phyloP scores from a whole-genome alignment of 2,329 filamentous ascomycete species.

The Iodosphaeria phyllophila region DNA sequence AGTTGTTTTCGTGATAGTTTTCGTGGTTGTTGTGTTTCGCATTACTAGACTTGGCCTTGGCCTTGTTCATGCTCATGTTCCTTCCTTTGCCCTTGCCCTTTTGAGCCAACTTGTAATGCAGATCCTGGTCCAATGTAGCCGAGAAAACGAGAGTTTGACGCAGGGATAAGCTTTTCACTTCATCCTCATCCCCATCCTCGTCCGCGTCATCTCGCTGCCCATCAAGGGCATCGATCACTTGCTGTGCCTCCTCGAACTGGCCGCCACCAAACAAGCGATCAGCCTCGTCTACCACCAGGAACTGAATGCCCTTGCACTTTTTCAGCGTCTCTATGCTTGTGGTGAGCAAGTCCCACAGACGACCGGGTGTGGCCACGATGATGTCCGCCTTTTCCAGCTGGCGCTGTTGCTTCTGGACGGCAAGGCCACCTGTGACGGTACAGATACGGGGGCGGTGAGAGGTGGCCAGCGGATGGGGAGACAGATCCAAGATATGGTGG shows the following conservation, averaged over 20 bases:
- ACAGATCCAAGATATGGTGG: conserved; percentile 63
- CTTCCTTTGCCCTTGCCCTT: conserved; percentile 52
- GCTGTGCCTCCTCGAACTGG: conserved; percentile 84
- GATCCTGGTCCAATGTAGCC: conserved; percentile 77
- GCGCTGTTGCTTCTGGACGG: conserved; percentile 86
- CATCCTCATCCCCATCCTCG: conserved; percentile 28
- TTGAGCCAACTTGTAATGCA: conserved; percentile 79
- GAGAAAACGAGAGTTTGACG: conserved; percentile 92
- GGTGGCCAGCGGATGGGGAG: conserved; percentile 35
- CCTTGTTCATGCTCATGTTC: too few species aligned
- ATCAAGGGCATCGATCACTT: conserved; percentile 71
- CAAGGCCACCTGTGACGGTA: conserved; percentile 79
- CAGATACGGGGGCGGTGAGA: conserved; percentile 63
- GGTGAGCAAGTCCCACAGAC: conserved; percentile 86
- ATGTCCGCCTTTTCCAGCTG: conserved; percentile 73
- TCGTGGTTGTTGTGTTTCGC: too few species aligned
- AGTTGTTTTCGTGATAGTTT: too few species aligned
- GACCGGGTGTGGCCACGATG: conserved; percentile 80
- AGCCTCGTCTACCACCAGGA: conserved; percentile 84
- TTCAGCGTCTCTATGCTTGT: conserved; percentile 49
- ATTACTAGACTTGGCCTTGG: too few species aligned
- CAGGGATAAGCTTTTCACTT: conserved; percentile 20
- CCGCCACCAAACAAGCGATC: conserved; percentile 83
- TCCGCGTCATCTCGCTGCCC: conserved; percentile 39
- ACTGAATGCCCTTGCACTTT: conserved; percentile 55